Base-by-base conservation (phyloP, 768 basidiomycete genomes). In the Mrakia frigida region DNA sequence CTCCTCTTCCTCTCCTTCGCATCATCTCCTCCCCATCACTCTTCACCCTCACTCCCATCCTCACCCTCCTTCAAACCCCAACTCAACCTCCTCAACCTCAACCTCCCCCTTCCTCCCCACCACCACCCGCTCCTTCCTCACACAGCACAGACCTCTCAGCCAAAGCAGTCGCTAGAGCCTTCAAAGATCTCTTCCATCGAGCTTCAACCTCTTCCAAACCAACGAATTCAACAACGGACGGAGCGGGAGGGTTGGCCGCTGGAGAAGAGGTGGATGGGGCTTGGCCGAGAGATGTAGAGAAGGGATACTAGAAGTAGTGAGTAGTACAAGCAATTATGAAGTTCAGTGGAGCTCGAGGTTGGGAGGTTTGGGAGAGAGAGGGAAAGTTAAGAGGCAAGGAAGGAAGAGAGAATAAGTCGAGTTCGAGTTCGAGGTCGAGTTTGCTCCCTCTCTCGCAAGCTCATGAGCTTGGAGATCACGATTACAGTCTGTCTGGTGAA, bases 121-220 rank as follows among this genome's bases (percentile, higher is more conserved):
- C 39, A 65, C 10, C 31, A 31, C 33, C 31, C 7, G 9, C 63
- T 1, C 21, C 63, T 21, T 3, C 1, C 28, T 33, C 63, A 21
- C 63, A 11, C 39, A 35, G 16, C 18, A 25, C 65, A 39, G 35
- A 37, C 39, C 37, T 37, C 65, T 37, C 35, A 68, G 7, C 65
- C 65, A 41, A 65, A 2, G 11, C 43, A 39, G 65, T 68, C 6
- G 43, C 65, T 39, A 41, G 23, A 25, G 65, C 65, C 21, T 68
- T 68, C 65, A 68, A 68, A 37, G 65, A 68, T 13, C 37, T 68
- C 37, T 68, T 68, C 37, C 39, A 23, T 41, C 37, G 37, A 21
- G 65, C 65, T 3, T 68, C 65, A 6, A 37, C 63, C 33, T 65
- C 63, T 3, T 61, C 59, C 3, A 65, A 65, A 21, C 37, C 63